A percentile compares a stretch with the other conserved stretches of the same genome.
Conservation (phyloP, 768 basidiomycete species). For the Russula dissimulans region DNA sequence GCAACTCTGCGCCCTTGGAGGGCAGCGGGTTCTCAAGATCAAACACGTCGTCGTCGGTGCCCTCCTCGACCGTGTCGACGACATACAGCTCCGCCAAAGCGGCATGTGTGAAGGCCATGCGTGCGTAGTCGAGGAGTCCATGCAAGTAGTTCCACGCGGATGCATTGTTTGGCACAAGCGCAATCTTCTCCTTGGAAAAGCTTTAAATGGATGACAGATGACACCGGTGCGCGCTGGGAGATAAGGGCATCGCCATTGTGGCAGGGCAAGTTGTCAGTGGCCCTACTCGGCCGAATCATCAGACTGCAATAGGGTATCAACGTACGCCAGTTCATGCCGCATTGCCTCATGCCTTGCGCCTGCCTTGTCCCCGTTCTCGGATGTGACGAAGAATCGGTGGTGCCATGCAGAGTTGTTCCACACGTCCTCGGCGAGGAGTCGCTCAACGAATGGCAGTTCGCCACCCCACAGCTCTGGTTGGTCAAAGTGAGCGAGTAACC, state of each 20-base stretch:
- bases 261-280: background rate
- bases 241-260: slow-evolving; percentile 6
- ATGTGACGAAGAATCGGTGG: slow-evolving; percentile 85
- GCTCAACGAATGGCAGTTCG: slow-evolving; percentile 67
- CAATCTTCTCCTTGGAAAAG: slow-evolving; percentile 75
- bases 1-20: slow-evolving; percentile 54
- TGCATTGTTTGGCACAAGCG: slow-evolving; percentile 82
- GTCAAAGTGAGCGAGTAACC: slow-evolving; percentile 82
- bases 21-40: slow-evolving; percentile 74
- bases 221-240: background rate
- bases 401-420: slow-evolving; percentile 98
- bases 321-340: slow-evolving; percentile 69
- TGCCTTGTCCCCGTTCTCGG: slow-evolving; percentile 50
- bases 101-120: slow-evolving; percentile 41
- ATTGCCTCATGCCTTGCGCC: slow-evolving; percentile 55
- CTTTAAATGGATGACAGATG: slow-evolving; percentile 30
- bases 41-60: slow-evolving; percentile 37
- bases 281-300: background rate
- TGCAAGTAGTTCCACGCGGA: slow-evolving; percentile 98
- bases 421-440: slow-evolving; percentile 63
- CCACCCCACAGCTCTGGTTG: slow-evolving; percentile 58
- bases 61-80: slow-evolving; percentile 20
- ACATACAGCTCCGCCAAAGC: slow-evolving; percentile 64
- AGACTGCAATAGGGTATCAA: slow-evolving; percentile 13
- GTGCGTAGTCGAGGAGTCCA: slow-evolving; percentile 60